Base-by-base conservation (phyloP, 2,329 filamentous ascomycete genomes). In the Clarireedia homoeocarpa region DNA sequence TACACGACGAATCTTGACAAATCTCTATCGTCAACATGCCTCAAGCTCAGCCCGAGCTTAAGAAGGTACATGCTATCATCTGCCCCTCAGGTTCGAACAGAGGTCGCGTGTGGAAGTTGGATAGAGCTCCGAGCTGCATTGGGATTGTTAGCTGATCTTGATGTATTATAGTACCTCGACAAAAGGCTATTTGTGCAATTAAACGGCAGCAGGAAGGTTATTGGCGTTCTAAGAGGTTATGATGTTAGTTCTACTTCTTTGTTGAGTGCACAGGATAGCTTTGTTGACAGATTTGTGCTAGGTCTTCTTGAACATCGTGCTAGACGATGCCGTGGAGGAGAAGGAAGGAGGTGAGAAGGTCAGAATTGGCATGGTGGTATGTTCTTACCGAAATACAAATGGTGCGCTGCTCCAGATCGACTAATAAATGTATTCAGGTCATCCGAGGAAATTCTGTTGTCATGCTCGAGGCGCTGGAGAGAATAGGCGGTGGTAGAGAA, bases 391-490 rank as follows among this genome's bases (percentile, higher is more conserved):
- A 26, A 26, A 20, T 14, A 0, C 2, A 4, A n/a, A 5, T 27
- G 9, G 44, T 30, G 23, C 10, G 30, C 40, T 17, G 10, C n/a
- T 23, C 10, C 30, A 48, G 30, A 45, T 23, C 17, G 14, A 45
- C 58, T 65, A 59, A 65, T 50, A 30, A 7, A 34, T 27, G 27
- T 46, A 23, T 23, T 46, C 42, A 91, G 87, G 88, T 96, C 62
- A 96, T 99, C 68, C 89, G 95, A 65, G 94, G 94, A 62, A 99
- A 99, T 75, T 96, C 92, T 2, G 91, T 99, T 26, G 91, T 99
- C 55, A 96, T 99, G 92, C 82, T 99, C 55, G 95, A 99, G 75
- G 89, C 84, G 9, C 73, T 89, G 57, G 82, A 85, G 70, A 77
- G 84, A 67, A 86, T 88, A 63, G 82, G 81, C 60, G 81, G 82